Conservation (phyloP, 2,329 filamentous ascomycete genomes). For the Dothideomycetes sp. region DNA sequence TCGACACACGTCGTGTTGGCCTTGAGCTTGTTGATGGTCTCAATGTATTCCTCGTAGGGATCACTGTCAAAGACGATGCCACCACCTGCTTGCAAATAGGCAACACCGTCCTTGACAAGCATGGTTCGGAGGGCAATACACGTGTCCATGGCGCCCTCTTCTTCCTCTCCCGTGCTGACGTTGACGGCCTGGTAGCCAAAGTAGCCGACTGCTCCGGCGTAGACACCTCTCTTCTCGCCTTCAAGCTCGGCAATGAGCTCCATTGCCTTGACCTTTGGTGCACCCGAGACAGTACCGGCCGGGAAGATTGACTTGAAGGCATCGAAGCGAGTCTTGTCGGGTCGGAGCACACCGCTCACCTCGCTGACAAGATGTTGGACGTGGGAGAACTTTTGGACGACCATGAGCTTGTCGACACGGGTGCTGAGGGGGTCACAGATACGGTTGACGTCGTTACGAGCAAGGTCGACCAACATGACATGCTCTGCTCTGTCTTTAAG, state of each 20-base stretch:
- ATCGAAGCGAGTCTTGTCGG: constrained; percentile 81
- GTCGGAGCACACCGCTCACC: constrained; percentile 79
- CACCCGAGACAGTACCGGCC: constrained; percentile 87
- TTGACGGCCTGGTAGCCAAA: constrained; percentile 77
- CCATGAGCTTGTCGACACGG: constrained; percentile 87
- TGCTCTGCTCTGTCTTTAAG: constrained; percentile 91
- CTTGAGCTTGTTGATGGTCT: constrained; percentile 93
- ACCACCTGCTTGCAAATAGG: constrained; percentile 79
- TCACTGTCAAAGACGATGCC: constrained; percentile 94
- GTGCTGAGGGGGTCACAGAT: constrained; percentile 86
- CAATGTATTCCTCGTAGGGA: constrained; percentile 80
- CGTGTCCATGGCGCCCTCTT: constrained; percentile 85
- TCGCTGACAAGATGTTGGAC: constrained; percentile 96
- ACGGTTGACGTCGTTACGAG: constrained; percentile 91
- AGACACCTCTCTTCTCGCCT: constrained; percentile 85
- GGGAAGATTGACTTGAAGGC: constrained; percentile 93
- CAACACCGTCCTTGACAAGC: constrained; percentile 82
- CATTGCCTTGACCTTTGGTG: constrained; percentile 94
- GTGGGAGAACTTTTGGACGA: constrained; percentile 87
- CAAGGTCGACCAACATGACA: constrained; percentile 95
- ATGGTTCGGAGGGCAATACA: constrained; percentile 79
- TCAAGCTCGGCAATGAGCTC: constrained; percentile 93
- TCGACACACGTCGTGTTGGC: constrained; percentile 84
- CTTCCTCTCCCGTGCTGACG: constrained; percentile 41
- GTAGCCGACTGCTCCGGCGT: constrained; percentile 92